phyloP scores from a whole-genome alignment of 2,329 filamentous ascomycete genomes.

The Ophiostoma sp. region DNA sequence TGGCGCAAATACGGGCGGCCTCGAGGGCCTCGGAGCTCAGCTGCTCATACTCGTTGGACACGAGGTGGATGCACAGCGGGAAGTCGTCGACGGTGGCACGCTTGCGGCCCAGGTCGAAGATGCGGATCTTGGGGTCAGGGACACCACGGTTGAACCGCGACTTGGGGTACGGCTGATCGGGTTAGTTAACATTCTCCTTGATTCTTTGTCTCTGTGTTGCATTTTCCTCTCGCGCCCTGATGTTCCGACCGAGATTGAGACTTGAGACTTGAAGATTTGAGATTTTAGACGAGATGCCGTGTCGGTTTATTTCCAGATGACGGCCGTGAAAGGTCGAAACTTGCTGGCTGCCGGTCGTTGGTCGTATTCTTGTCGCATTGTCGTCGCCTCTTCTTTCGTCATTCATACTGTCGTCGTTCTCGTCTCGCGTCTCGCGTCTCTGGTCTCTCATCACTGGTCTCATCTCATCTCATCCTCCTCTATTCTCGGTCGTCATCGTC shows the following conservation, averaged over 20 bases:
- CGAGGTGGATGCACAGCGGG: constrained; percentile 97
- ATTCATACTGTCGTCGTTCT: background rate
- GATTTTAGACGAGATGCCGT: background rate
- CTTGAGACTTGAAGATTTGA: background rate
- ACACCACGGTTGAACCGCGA: constrained; percentile 99
- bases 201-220: background rate
- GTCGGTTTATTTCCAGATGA: background rate
- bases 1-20: constrained; percentile 99
- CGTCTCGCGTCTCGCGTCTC: constrained; percentile 11
- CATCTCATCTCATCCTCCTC: background rate
- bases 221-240: background rate
- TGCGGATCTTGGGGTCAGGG: constrained; percentile 75
- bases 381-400: background rate
- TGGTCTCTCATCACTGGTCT: background rate
- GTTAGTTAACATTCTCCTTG: constrained; percentile 21
- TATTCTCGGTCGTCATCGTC: constrained; percentile 13
- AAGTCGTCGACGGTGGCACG: constrained; percentile 98
- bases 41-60: constrained; percentile 99
- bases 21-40: constrained; percentile 98
- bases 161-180: constrained; percentile 84
- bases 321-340: background rate
- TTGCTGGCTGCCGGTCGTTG: background rate
- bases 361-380: background rate
- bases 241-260: background rate
- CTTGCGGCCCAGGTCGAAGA: constrained; percentile 99